Conservation (phyloP, 306 rosid genomes). For the Trifolium dubium region DNA sequence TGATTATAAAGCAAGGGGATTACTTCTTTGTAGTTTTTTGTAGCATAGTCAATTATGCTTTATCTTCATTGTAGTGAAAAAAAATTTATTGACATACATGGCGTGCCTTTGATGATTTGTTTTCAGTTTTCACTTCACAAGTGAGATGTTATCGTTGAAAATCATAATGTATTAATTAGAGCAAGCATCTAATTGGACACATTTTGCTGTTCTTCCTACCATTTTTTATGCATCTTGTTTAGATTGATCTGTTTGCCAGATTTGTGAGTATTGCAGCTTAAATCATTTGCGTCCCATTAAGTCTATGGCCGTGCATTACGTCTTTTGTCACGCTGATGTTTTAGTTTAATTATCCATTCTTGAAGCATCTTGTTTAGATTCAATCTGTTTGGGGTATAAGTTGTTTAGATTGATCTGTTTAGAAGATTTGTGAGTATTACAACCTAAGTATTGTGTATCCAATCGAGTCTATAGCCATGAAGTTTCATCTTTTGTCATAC, state of each 20-base stretch:
- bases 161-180: constrained; percentile 38
- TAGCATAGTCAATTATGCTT: constrained; percentile 39
- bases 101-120: constrained; percentile 40
- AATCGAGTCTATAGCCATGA: neutral
- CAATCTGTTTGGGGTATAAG: no score
- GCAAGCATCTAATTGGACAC: constrained; percentile 37
- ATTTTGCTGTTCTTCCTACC: constrained; percentile 4
- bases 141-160: constrained; percentile 40
- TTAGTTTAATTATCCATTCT: neutral
- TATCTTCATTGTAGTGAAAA: constrained; percentile 35
- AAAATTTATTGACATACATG: constrained; percentile 40
- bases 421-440: neutral
- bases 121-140: constrained; percentile 34
- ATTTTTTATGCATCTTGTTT: constrained; percentile 34
- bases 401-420: neutral
- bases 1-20: constrained; percentile 43
- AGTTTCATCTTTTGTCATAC: neutral
- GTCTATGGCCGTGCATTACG: neutral
- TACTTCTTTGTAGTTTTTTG: constrained; percentile 38
- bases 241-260: neutral
- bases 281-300: neutral
- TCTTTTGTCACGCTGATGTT: neutral
- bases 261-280: neutral
- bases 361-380: no score
- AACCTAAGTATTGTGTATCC: neutral